Percentiles rank a stretch among this genome's conserved stretches.
These are phyloP conservation scores for Triticum urartu DNA, from an alignment of 176 grass and related monocot species.

Conservation along the genomic window DNA sequence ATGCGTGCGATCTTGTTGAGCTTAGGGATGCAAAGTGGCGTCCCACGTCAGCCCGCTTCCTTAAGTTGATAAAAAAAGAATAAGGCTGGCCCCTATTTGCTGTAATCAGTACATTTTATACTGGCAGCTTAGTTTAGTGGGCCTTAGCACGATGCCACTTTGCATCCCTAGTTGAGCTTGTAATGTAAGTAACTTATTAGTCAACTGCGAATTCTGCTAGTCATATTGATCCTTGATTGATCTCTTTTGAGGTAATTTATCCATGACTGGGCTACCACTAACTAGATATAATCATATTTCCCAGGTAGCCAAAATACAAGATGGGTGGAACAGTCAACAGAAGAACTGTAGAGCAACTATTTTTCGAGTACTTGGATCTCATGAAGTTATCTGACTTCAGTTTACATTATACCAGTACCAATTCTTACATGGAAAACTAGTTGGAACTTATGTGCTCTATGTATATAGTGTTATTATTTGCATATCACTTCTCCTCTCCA, in stretches of 20 bases:
- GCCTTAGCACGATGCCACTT: not conserved
- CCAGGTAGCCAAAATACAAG: constrained; percentile 20
- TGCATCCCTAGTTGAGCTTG: constrained; percentile 7
- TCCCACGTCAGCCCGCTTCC: not conserved
- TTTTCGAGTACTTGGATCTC: constrained; percentile 2
- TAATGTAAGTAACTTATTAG: constrained; percentile 28
- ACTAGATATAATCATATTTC: constrained; percentile 21
- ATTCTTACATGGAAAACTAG: constrained; percentile 23
- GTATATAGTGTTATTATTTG: constrained; percentile 5
- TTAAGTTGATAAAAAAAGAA: not conserved
- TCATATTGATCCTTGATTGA: not conserved
- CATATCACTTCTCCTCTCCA: constrained; percentile 27
- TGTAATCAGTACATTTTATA: not conserved
- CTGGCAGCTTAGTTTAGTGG: not conserved
- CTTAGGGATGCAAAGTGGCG: not conserved
- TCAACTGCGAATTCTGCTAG: not conserved
- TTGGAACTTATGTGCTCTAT: constrained; percentile 13
- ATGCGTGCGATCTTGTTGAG: constrained; percentile 1
- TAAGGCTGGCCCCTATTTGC: not conserved
- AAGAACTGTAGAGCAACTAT: not conserved
- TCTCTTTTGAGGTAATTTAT: constrained; percentile 30
- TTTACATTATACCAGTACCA: constrained; percentile 9
- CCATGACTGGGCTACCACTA: not conserved
- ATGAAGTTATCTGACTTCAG: constrained; percentile 1
- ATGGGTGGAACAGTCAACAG: constrained; percentile 8